Conservation (phyloP, 2,329 filamentous ascomycete genomes). For the Metarhizium sp. region DNA sequence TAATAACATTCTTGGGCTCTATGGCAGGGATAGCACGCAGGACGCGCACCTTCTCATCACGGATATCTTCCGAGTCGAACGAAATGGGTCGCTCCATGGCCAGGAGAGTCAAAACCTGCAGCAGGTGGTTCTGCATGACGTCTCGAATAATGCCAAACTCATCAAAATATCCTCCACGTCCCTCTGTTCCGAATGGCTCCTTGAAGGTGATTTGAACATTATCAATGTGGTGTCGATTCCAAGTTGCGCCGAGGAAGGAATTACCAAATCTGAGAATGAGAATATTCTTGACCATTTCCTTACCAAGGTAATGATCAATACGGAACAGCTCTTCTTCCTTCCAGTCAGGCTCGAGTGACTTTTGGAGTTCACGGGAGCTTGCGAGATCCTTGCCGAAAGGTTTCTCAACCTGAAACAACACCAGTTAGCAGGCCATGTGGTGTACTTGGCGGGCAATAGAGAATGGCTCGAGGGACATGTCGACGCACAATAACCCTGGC, state of each 20-base stretch:
- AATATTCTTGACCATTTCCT: constrained; percentile 99
- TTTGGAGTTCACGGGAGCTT: constrained; percentile 90
- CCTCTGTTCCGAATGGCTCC: constrained; percentile 97
- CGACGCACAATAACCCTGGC: constrained; percentile 79
- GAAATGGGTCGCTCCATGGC: constrained; percentile 98
- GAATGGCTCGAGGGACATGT: not conserved
- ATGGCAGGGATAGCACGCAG: constrained; percentile 88
- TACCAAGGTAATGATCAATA: constrained; percentile 98
- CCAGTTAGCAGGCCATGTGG: not conserved
- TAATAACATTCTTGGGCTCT: constrained; percentile 99
- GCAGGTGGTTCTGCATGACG: constrained; percentile 98
- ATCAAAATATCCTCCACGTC: constrained; percentile 96
- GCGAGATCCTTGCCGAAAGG: constrained; percentile 95
- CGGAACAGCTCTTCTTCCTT: constrained; percentile 98
- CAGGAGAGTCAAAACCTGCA: constrained; percentile 90
- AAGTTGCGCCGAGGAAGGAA: constrained; percentile 95
- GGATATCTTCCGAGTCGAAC: constrained; percentile 95
- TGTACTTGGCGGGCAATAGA: constrained; percentile 3
- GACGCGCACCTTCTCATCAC: constrained; percentile 96
- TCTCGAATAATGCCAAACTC: constrained; percentile 99
- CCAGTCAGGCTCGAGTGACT: constrained; percentile 94
- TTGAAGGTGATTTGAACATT: constrained; percentile 99
- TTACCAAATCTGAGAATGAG: constrained; percentile 96
- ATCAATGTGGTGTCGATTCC: constrained; percentile 99
- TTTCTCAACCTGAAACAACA: constrained; percentile 72